Base-by-base conservation (phyloP, 1,139 yeast species). In the Meyerozyma sp. region DNA sequence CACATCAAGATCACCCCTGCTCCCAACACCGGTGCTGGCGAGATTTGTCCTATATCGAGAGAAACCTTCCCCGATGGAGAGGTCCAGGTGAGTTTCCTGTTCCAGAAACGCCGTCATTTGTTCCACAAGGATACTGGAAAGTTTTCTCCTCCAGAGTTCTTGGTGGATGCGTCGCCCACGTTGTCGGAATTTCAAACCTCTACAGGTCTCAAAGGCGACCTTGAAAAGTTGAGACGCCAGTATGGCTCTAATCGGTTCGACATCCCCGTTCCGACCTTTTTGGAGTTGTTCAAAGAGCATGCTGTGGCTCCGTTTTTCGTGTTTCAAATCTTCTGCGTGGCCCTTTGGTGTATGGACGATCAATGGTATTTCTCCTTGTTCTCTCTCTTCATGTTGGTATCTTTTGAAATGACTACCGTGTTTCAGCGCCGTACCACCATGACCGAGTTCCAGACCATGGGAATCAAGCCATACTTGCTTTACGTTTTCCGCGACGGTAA, bases 301-400 rank as follows among this genome's bases (percentile, higher is more conserved):
- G 98, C 98, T 6, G 95, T 94, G 40, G 98, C 98, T 10, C 99
- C 99, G 9, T 88, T 94, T 64, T 93, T 93, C 57, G 96, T 93
- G 27, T 93, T 93, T 70, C 99, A 93, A 69, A 77, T 93, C 48
- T 93, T 93, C 63, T 91, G 98, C 60, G 95, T 93, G 44, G 95
- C 94, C 13, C 75, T 94, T 50, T 94, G 98, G 98, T 79, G 89
- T 59, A 79, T 93, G 81, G 98, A 94, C 66, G 98, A 91, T 55
- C 86, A 88, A 70, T 93, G 98, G 98, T 91, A 91, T 66, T 87
- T 86, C 60, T 90, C 98, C 5, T 69, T 94, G 49, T 90, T 94
- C 66, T 87, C 96, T 27, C 73, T 93, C 51, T 84, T 94, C 63
- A 91, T 93, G 95, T 77, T 94, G 51, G 84, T 93, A 27, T 80